These are phyloP conservation scores for Chlamydomonas schloesseri DNA, from an alignment of 139 green algal genomes.

Conservation along the genomic window DNA sequence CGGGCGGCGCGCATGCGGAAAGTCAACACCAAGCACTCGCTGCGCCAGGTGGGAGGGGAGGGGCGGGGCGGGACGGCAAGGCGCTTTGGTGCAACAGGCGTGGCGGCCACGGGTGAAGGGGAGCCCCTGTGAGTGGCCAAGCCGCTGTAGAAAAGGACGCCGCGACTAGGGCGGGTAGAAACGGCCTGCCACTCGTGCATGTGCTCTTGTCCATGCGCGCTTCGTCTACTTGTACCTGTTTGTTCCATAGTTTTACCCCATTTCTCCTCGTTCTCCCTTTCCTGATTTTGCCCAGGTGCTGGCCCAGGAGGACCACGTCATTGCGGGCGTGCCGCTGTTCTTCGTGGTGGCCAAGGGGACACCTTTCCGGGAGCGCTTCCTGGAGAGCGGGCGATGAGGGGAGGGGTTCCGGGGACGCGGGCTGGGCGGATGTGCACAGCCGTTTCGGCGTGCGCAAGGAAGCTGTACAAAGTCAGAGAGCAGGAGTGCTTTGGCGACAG, in stretches of 20 bases:
- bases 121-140: too few relatives aligned
- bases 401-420: not conserved
- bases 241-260: too few relatives aligned
- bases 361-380: slow-evolving; percentile 72
- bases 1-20: slow-evolving; percentile 46
- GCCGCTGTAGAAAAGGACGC: too few relatives aligned
- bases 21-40: not conserved
- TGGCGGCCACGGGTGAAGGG: too few relatives aligned
- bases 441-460: too few relatives aligned
- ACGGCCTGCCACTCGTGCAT: too few relatives aligned
- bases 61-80: not conserved
- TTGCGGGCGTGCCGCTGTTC: slow-evolving; percentile 86
- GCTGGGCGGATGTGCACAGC: not conserved
- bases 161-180: too few relatives aligned
- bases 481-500: too few relatives aligned
- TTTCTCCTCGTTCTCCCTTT: not conserved
- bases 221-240: too few relatives aligned
- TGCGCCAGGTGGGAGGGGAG: not conserved
- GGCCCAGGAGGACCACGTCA: slow-evolving; percentile 66
- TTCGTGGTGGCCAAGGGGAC: slow-evolving; percentile 82
- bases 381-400: slow-evolving; percentile 42
- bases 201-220: too few relatives aligned
- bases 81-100: too few relatives aligned
- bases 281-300: slow-evolving; percentile 55
- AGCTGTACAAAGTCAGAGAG: too few relatives aligned